Percentiles rank a stretch among this genome's conserved stretches.
Conservation (phyloP, 768 basidiomycete genomes). For the Xerocomellus dryophilus region DNA sequence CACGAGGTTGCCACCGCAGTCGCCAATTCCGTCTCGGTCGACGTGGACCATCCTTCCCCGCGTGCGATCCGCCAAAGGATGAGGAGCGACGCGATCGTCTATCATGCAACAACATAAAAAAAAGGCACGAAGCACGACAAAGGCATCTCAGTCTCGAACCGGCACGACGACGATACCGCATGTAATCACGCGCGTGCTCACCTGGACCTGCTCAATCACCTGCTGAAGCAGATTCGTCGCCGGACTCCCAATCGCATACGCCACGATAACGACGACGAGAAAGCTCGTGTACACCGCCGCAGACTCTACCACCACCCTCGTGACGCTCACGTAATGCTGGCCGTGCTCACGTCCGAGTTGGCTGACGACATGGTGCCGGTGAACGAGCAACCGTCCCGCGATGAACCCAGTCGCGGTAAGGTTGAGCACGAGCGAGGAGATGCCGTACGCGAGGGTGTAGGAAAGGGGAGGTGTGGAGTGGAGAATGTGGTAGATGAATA, state of each 20-base stretch:
- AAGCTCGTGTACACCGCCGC: conserved; percentile 44
- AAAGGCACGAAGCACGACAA: neutral
- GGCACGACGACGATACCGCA: neutral
- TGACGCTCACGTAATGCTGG: conserved; percentile 36
- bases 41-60: conserved; percentile 33
- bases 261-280: conserved; percentile 39
- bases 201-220: conserved; percentile 5
- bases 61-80: conserved; percentile 40
- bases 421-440: conserved; percentile 28
- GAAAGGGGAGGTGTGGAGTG: neutral
- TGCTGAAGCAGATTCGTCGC: conserved; percentile 39
- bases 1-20: neutral
- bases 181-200: neutral
- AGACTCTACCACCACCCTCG: conserved; percentile 41
- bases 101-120: neutral
- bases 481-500: conserved; percentile 29
- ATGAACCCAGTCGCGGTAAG: conserved; percentile 30
- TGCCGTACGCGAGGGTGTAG: conserved; percentile 24
- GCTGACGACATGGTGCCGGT: conserved; percentile 21
- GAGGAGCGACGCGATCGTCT: conserved; percentile 40
- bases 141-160: neutral
- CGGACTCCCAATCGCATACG: conserved; percentile 40
- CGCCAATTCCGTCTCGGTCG: neutral
- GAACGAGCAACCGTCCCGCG: conserved; percentile 24
- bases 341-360: conserved; percentile 36